Percentiles rank a stretch among this genome's conserved stretches.
Evolutionary conservation across 148 eudicot species (phyloP).

Genomic region (Hydrangea macrophylla): DNA sequence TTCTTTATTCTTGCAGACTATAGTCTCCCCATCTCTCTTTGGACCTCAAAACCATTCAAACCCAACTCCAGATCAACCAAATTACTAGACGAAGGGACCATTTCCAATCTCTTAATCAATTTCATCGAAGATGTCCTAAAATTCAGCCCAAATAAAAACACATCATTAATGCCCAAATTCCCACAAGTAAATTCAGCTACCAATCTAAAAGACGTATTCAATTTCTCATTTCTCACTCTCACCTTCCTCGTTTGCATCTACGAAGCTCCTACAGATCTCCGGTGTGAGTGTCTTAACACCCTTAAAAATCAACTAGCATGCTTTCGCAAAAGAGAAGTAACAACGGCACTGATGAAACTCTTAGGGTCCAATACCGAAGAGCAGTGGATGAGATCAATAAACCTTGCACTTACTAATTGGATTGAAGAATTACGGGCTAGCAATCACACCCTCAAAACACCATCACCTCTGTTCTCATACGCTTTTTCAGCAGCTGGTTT

Average conservation of each 20-base stretch:
- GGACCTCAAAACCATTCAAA: conserved; percentile 70
- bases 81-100: conserved; percentile 29
- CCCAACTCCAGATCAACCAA: conserved; percentile 12
- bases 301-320: conserved; percentile 51
- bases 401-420: conserved; percentile 85
- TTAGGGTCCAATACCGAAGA: conserved; percentile 67
- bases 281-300: conserved; percentile 37
- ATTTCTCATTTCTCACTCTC: conserved; percentile 57
- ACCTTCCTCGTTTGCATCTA: conserved; percentile 71
- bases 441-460: conserved; percentile 38
- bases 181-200: conserved; percentile 24
- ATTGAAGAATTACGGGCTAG: conserved; percentile 39
- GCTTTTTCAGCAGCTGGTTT: conserved; percentile 54
- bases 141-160: conserved; percentile 44
- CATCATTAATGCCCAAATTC: conserved; percentile 26
- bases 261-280: conserved; percentile 73
- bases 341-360: conserved; percentile 48
- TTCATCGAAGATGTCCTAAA: conserved; percentile 64
- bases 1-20: conserved; percentile 60
- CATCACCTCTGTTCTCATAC: conserved; percentile 66
- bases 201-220: conserved; percentile 46
- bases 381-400: conserved; percentile 74
- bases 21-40: conserved; percentile 47
- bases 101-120: conserved; percentile 42
- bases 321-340: conserved; percentile 31